Evolutionary conservation across 1,284 basidiomycete genomes (phyloP), one percentile per base, ranked within the genome.

Genomic region (Ganoderma meredithae): DNA sequence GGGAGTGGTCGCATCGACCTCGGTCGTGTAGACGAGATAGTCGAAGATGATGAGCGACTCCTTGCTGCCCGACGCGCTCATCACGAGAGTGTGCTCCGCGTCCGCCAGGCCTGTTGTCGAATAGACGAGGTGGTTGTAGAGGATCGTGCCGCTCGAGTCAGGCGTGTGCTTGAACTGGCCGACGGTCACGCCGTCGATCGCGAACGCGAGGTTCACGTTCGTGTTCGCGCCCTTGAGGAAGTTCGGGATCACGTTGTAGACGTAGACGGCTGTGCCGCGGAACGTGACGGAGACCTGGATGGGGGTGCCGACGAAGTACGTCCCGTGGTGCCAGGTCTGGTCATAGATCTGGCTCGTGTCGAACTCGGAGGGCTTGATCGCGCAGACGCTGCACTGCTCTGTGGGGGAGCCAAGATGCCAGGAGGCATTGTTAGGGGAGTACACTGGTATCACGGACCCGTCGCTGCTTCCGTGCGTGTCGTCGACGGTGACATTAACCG

Each of bases 401-500:
- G 64, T 33, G 2, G 78, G 79, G 4, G 70, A 53, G 65, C 80
- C 81, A 12, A 60, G 39, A 13, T 79, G 75, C 15, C 61, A 49
- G 8, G 52, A 64, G 7, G 78, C 77, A 19, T 79, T 79, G 17
- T 77, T 55, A 0, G 80, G 74, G n/a, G 39, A 19, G 13, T 58
- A 58, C 0, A 19, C 15, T 6, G 56, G 56, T 36, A 40, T 58
- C 33, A 58, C 31, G 31, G 15, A 9, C 5, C 7, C 8, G 12
- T 17, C 36, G 33, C 17, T 58, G 65, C 82, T 78, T 19, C 80
- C 78, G 27, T 74, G 74, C 0, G 80, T 76, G 67, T 85, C 83
- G 71, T 85, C 83, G 39, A 85, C 80, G 0, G 81, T 79, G 3
- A 81, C 74, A 67, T 81, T 82, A 25, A 80, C 76, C 3, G 81